phyloP scores from a whole-genome alignment of 1,284 basidiomycete species.

The Pisolithus thermaeus region DNA sequence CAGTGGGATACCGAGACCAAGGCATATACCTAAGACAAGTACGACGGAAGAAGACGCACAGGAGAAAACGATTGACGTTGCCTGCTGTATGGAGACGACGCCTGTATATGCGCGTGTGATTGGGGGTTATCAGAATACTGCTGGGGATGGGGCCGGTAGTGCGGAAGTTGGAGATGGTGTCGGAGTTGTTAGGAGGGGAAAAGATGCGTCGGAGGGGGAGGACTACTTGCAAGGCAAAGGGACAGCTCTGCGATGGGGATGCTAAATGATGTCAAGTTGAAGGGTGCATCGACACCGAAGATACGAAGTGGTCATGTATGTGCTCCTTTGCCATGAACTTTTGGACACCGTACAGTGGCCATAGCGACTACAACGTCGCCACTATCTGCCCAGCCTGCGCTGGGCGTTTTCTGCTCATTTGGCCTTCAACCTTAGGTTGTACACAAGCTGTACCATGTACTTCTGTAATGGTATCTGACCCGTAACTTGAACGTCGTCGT shows the following conservation, averaged over 20 bases:
- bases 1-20: not conserved
- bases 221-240: not conserved
- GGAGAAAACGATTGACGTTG: constrained; percentile 62
- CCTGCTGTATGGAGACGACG: constrained; percentile 68
- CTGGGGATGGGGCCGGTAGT: not conserved
- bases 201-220: not conserved
- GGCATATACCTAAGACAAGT: not conserved
- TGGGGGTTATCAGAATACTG: not conserved
- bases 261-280: constrained; percentile 1
- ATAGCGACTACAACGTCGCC: too few relatives aligned
- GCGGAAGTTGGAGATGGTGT: not conserved
- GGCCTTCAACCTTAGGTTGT: too few relatives aligned
- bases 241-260: constrained; percentile 2
- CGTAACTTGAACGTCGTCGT: too few relatives aligned
- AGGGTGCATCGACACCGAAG: not conserved
- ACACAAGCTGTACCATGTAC: too few relatives aligned
- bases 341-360: too few relatives aligned
- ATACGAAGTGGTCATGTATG: not conserved
- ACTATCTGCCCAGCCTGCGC: too few relatives aligned
- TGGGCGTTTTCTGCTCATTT: too few relatives aligned
- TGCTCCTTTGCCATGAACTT: too few relatives aligned
- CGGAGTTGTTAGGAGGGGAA: not conserved
- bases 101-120: constrained; percentile 58
- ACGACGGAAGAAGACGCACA: constrained; percentile 48
- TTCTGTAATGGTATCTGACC: too few relatives aligned